Percentiles rank a stretch among this genome's conserved stretches.
These are phyloP conservation scores for Sordariomycetes sp. DNA, from an alignment of 2,329 filamentous ascomycete species.

Conservation along the genomic window DNA sequence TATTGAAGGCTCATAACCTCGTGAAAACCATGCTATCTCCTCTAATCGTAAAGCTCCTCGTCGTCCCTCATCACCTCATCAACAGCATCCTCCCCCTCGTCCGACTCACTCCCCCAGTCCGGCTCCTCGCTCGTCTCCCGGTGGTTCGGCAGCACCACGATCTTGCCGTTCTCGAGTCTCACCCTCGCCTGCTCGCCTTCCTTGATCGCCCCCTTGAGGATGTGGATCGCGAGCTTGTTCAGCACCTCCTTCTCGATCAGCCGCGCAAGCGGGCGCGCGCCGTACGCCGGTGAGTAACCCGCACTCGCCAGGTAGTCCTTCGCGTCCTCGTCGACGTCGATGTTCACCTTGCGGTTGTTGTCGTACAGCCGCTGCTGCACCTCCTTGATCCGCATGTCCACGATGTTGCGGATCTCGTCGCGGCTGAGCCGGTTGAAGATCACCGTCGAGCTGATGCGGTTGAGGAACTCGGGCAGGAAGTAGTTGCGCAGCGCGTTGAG, in stretches of 20 bases:
- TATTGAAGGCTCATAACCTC: neutral
- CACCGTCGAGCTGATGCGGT: constrained; percentile 90
- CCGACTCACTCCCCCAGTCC: constrained; percentile 59
- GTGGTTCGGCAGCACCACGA: constrained; percentile 78
- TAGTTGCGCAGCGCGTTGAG: constrained; percentile 87
- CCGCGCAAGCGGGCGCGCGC: constrained; percentile 75
- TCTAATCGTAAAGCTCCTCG: constrained; percentile 39
- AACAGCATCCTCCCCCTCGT: constrained; percentile 61
- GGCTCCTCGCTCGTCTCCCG: constrained; percentile 43
- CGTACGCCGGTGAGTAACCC: constrained; percentile 92
- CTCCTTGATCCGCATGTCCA: constrained; percentile 77
- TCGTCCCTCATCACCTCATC: constrained; percentile 57
- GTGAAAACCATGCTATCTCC: neutral
- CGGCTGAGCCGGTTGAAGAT: constrained; percentile 97
- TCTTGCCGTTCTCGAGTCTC: constrained; percentile 66
- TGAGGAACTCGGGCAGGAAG: constrained; percentile 97
- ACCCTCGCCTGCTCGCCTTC: constrained; percentile 81
- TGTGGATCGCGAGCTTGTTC: constrained; percentile 84
- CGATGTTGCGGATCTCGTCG: constrained; percentile 86
- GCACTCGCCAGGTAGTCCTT: constrained; percentile 87
- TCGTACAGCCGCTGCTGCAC: constrained; percentile 83
- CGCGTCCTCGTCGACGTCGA: constrained; percentile 73
- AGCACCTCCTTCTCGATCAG: constrained; percentile 97
- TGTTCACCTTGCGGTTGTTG: constrained; percentile 78
- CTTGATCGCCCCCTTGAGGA: constrained; percentile 71